Base-by-base conservation (phyloP, 2,329 filamentous ascomycete genomes). In the Nectriaceae sp. region DNA sequence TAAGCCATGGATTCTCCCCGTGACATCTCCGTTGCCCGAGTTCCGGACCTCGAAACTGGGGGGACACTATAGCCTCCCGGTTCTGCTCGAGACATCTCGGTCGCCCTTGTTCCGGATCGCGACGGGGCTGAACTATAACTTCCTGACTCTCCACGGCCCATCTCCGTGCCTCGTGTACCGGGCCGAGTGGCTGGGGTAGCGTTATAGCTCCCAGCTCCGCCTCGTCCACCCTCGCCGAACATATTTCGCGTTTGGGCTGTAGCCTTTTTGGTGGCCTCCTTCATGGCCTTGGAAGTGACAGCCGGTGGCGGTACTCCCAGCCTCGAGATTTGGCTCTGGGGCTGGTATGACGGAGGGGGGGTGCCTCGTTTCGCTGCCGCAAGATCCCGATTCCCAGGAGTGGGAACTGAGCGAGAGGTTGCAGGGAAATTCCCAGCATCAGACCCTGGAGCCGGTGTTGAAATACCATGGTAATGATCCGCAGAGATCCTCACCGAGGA, bases 271-370 rank as follows among this genome's bases (percentile, higher is more conserved):
- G 91, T 94, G 4, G 92, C 90, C 68, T 96, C 89, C 65, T 96
- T 90, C 95, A 99, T 99, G 40, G 94, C 90, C 54, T 88, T 89
- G 4, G 90, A 89, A 1, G 95, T 99, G 52, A 95, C 90, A 2
- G 94, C 94, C 2, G 93, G 91, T 49, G 93, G 87, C 2, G 94
- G 95, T 11, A 93, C 89, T 45, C 91, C 94, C 4, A 97, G 79
- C 49, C 89, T 82, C 65, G 88, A 89, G 39, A 90, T 80, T 42
- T 86, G 82, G 2, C 55, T 61, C 40, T 64, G 64, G 40, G 83
- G 82, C 50, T 93, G 88, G 63, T 97, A 97, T 0, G 89, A 90
- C 4, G 93, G 93, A 3, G 93, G 93, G 5, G 92, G 90, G 10
- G 89, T 92, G 21, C 85, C 87, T 57, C 88, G 77, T 67, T 84